These are phyloP conservation scores for Fusarium protoensiforme DNA, from an alignment of 2,329 filamentous ascomycete species.

Conservation along the genomic window DNA sequence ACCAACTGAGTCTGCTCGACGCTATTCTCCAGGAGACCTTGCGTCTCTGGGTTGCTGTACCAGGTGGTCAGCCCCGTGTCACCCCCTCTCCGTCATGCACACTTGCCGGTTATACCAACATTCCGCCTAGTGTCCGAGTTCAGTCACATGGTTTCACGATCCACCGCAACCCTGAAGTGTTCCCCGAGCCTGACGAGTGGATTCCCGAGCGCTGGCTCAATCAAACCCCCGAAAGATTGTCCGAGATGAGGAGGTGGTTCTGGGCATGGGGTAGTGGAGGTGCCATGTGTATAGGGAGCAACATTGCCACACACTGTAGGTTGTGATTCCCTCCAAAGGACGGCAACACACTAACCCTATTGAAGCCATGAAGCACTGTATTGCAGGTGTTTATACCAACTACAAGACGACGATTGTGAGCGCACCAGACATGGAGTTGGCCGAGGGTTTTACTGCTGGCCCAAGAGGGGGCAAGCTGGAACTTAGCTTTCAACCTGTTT, in stretches of 20 bases:
- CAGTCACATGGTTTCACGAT: not conserved
- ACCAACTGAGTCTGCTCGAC: not conserved
- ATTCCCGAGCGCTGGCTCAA: not conserved
- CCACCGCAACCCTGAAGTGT: conserved; percentile 7
- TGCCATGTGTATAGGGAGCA: conserved; percentile 10
- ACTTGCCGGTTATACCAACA: not conserved
- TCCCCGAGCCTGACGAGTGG: conserved; percentile 1
- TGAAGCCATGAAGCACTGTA: conserved; percentile 12
- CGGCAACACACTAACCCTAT: not conserved
- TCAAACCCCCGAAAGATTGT: not conserved
- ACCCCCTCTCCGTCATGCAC: not conserved
- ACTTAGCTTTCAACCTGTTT: not conserved
- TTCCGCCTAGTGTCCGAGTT: not conserved
- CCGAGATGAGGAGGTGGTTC: conserved; percentile 10
- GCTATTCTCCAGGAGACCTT: conserved; percentile 6
- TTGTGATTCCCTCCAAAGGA: not conserved
- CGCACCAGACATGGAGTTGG: conserved; percentile 8
- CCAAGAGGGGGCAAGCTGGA: conserved; percentile 9
- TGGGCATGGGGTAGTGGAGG: conserved; percentile 13
- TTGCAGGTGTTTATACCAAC: conserved; percentile 12
- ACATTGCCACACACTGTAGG: conserved; percentile 10
- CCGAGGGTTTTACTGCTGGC: conserved; percentile 7
- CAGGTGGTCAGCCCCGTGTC: conserved; percentile 6
- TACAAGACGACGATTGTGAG: conserved; percentile 3
- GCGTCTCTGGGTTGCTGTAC: conserved; percentile 2